Evolutionary conservation across 129 eudicot genomes (phyloP).

Genomic region (Lactuca sativa): DNA sequence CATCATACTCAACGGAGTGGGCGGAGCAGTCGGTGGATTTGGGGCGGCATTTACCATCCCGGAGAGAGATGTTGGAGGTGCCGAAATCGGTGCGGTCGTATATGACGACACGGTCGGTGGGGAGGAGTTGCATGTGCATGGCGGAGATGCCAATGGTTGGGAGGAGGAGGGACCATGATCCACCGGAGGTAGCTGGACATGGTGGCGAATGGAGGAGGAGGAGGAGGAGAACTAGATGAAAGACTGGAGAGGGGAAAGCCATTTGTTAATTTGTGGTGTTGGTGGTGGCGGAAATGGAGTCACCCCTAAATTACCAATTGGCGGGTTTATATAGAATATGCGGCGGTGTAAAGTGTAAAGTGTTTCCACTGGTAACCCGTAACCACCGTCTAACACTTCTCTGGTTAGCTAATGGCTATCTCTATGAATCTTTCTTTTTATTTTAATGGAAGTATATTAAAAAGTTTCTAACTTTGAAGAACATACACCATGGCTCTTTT

Average conservation of each 20-base stretch:
- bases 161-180: constrained; percentile 60
- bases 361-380: constrained; percentile 4
- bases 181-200: constrained; percentile 24
- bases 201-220: constrained; percentile 21
- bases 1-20: constrained; percentile 77
- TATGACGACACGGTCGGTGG: constrained; percentile 67
- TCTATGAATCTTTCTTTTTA: neutral
- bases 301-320: neutral
- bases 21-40: constrained; percentile 72
- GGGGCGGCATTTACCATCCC: constrained; percentile 47
- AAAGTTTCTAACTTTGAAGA: constrained; percentile 6
- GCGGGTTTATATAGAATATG: constrained; percentile 21
- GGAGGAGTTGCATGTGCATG: constrained; percentile 97
- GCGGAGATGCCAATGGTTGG: constrained; percentile 67
- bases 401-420: constrained; percentile 1
- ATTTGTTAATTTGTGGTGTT: neutral
- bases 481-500: neutral
- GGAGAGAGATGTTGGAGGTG: constrained; percentile 70
- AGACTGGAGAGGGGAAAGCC: neutral
- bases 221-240: neutral
- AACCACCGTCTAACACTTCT: constrained; percentile 9
- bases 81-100: constrained; percentile 85
- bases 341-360: constrained; percentile 34
- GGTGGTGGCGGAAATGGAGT: constrained; percentile 19
- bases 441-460: neutral